phyloP scores from a whole-genome alignment of 768 basidiomycete species.

The Rossbeevera mucosa region DNA sequence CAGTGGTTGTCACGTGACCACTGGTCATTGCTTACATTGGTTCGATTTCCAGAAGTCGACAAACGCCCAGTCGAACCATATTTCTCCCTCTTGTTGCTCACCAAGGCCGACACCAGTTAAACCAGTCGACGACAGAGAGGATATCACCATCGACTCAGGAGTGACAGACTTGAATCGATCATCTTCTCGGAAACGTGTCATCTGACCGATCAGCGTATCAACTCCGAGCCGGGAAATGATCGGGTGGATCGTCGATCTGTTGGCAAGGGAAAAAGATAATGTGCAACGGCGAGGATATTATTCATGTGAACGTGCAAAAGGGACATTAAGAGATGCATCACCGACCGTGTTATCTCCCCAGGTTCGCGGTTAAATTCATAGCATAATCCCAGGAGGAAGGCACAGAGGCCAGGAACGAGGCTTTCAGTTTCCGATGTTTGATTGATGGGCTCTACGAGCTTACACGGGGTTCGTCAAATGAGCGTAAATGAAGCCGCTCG shows the following conservation, averaged over 20 bases:
- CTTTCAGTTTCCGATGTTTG: slow-evolving; percentile 83
- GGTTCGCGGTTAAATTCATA: slow-evolving; percentile 97
- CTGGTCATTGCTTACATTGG: slow-evolving; percentile 60
- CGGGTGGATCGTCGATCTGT: slow-evolving; percentile 80
- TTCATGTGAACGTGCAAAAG: neutral
- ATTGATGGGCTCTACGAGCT: slow-evolving; percentile 95
- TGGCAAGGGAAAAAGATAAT: neutral
- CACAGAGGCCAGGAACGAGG: slow-evolving; percentile 83
- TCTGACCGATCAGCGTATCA: slow-evolving; percentile 82
- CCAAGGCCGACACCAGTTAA: neutral
- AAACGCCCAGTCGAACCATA: slow-evolving; percentile 99
- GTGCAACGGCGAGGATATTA: neutral
- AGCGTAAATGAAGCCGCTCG: neutral
- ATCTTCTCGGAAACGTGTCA: slow-evolving; percentile 86
- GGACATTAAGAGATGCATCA: neutral
- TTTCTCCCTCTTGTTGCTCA: slow-evolving; percentile 69
- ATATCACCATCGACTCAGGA: slow-evolving; percentile 74
- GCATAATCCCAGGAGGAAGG: slow-evolving; percentile 88
- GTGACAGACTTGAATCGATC: slow-evolving; percentile 87
- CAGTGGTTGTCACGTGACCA: neutral
- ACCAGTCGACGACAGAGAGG: slow-evolving; percentile 35
- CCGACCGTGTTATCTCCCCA: slow-evolving; percentile 89
- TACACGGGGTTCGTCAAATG: neutral
- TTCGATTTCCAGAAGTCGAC: slow-evolving; percentile 99
- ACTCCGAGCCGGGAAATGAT: slow-evolving; percentile 88